These are phyloP conservation scores for Cyberlindnera subsufficiens DNA, from an alignment of 805 yeast genomes.

Conservation along the genomic window DNA sequence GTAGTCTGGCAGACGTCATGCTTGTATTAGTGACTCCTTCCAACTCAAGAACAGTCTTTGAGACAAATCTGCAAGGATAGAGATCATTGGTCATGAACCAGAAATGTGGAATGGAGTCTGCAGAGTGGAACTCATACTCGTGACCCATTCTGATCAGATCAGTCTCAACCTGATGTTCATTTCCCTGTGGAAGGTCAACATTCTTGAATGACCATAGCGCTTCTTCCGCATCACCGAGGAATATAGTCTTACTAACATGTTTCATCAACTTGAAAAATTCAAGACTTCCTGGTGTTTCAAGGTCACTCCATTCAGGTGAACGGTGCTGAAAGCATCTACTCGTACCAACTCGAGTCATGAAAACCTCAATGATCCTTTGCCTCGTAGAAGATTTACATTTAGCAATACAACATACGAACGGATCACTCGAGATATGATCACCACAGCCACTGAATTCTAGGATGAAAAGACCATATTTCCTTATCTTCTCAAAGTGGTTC, in stretches of 20 bases:
- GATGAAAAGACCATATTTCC: constrained; percentile 8
- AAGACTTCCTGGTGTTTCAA: background rate
- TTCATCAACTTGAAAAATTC: constrained; percentile 6
- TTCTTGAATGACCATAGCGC: constrained; percentile 1
- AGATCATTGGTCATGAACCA: constrained; percentile 11
- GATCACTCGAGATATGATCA: constrained; percentile 3
- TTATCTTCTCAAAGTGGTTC: constrained; percentile 1
- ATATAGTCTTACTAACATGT: constrained; percentile 9
- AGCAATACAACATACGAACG: constrained; percentile 7
- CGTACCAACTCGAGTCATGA: constrained; percentile 5
- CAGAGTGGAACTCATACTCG: constrained; percentile 13
- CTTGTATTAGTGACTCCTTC: constrained; percentile 16
- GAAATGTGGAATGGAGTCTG: constrained; percentile 11
- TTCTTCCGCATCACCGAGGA: constrained; percentile 7
- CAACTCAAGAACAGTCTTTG: constrained; percentile 8
- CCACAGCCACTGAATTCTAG: constrained; percentile 9
- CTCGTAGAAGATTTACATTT: constrained; percentile 1
- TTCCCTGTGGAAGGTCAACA: background rate
- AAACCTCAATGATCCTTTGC: constrained; percentile 12
- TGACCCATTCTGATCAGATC: constrained; percentile 14
- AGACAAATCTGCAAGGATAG: constrained; percentile 15
- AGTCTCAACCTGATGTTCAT: background rate
- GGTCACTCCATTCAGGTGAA: background rate
- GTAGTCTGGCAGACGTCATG: constrained; percentile 17
- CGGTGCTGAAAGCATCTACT: background rate